Base-by-base conservation (phyloP, 2,329 filamentous ascomycete species). In the Volutella citrinella region DNA sequence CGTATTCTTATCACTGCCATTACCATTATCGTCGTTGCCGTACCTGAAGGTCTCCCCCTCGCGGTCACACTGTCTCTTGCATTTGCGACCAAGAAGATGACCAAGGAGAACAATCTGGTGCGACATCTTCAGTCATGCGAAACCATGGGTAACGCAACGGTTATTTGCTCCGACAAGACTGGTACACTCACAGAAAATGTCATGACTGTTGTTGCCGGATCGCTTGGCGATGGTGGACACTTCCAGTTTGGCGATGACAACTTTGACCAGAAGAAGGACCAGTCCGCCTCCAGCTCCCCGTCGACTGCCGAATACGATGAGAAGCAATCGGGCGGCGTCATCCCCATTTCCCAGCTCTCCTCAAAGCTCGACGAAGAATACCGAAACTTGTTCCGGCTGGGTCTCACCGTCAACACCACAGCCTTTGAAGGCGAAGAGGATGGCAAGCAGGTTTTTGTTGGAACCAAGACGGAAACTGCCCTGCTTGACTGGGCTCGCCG, bases 191-290 rank as follows among this genome's bases (percentile, higher is more conserved):
- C 60, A 0, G 80, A 84, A 38, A 84, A 84, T 43, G 79, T 82
- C 55, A 85, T 85, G 80, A 83, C 80, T 0, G 82, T 87, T 2
- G 82, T 87, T 22, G 78, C 82, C 23, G 83, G 82, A 12, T 76
- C 80, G 2, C 10, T 49, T 6, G 46, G 46, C 2, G 32, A 35
- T 21, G 35, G 32, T 1, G 46, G 46, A 0, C 40, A 37, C 4
- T 44, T 49, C 10, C 21, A 25, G 0, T 60, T 84, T 27, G 81
- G 81, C 8, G 57, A 58, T 15, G 47, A 53, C 7, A 56, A 48
- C 18, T 64, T 66, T 27, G 32, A 48, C 10, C 54, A 51, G 30
- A 27, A 42, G 3, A 43, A 54, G 2, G 36, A 48, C 11, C 47
- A 49, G 13, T 49, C 52, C 27, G 21, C 46, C 7, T 20, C 39